These are phyloP conservation scores for Dinochytrium kinnereticum DNA, from an alignment of 371 early-diverging fungal genomes.

Conservation along the genomic window DNA sequence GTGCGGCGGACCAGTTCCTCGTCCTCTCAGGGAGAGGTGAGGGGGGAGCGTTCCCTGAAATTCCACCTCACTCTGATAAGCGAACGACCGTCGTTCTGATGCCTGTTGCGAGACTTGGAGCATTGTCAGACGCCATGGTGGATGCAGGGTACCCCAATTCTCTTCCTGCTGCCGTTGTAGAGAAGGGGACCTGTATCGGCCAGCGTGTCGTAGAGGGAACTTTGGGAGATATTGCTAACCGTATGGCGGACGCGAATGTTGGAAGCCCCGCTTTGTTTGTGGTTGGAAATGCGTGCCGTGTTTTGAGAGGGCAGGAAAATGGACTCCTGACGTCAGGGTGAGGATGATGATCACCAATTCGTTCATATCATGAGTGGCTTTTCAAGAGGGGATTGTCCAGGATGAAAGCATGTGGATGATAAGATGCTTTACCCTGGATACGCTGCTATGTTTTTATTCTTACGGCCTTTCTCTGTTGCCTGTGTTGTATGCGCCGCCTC, in stretches of 20 bases:
- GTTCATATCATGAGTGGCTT: no score
- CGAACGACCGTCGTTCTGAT: conserved; percentile 83
- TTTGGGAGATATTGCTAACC: conserved; percentile 47
- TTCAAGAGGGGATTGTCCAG: no score
- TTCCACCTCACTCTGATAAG: conserved; percentile 67
- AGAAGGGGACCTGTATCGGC: conserved; percentile 69
- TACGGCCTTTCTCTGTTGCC: no score
- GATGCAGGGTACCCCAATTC: conserved; percentile 62
- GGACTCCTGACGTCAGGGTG: no score
- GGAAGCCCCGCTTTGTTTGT: conserved; percentile 74
- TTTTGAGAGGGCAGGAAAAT: conserved; percentile 12
- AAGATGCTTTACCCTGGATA: no score
- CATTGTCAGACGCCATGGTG: conserved; percentile 63
- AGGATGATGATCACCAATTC: no score
- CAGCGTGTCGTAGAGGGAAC: conserved; percentile 66
- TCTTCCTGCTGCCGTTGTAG: conserved; percentile 70
- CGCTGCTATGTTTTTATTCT: no score
- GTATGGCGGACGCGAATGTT: conserved; percentile 59
- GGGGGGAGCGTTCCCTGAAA: conserved; percentile 63
- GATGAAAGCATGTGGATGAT: no score
- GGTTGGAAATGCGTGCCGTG: conserved; percentile 56
- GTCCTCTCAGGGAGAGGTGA: conserved; percentile 54
- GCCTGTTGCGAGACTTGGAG: conserved; percentile 75
- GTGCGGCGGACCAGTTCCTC: conserved; percentile 83
- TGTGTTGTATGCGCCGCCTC: no score